These are phyloP conservation scores for Ustilago nuda DNA, from an alignment of 1,284 basidiomycete species.

Conservation along the genomic window DNA sequence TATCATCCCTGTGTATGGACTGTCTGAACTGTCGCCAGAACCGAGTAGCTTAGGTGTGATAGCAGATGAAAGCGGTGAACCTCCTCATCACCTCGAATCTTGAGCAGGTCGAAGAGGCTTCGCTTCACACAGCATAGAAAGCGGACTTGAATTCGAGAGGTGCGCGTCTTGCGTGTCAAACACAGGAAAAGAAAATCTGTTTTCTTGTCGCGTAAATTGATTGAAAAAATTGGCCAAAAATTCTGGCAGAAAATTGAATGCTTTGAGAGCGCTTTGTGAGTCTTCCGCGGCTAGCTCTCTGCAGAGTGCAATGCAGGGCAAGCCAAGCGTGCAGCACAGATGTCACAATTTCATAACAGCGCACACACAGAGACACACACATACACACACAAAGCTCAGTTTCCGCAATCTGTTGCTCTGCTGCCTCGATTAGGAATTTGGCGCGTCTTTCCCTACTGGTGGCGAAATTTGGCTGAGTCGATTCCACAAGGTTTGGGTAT, in stretches of 20 bases:
- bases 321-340: constrained; percentile 21
- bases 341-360: too few species aligned
- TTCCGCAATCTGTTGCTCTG: neutral
- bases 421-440: constrained; percentile 9
- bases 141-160: neutral
- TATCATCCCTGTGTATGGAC: neutral
- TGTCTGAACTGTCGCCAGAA: neutral
- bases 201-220: constrained; percentile 19
- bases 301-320: constrained; percentile 29
- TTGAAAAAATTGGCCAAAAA: neutral
- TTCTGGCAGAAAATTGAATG: constrained; percentile 11
- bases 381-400: constrained; percentile 2
- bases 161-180: neutral
- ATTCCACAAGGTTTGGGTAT: neutral
- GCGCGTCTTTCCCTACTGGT: neutral
- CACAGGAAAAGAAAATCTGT: neutral
- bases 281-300: constrained; percentile 8
- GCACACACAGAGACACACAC: too few species aligned
- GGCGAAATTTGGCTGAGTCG: constrained; percentile 24
- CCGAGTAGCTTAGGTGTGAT: too few species aligned
- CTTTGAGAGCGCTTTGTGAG: constrained; percentile 7
- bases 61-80: too few species aligned
- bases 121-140: neutral
- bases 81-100: neutral
- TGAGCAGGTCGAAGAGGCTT: neutral